A percentile compares a stretch with the other conserved stretches of the same genome.
These are phyloP conservation scores for Glycine soja DNA, from an alignment of 306 rosid species.

Conservation along the genomic window DNA sequence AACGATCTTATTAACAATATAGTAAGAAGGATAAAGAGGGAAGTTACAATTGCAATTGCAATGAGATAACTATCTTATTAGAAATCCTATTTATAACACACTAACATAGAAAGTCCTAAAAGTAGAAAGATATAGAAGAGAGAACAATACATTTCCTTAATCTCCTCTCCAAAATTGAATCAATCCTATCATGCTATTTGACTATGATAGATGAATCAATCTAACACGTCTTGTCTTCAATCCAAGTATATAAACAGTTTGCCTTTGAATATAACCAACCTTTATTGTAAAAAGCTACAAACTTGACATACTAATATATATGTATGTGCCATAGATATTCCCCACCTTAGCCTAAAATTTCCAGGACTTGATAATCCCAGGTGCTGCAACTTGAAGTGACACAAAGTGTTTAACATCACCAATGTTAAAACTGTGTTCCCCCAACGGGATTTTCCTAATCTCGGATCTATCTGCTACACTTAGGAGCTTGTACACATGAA, in stretches of 20 bases:
- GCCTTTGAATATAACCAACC: too few relatives aligned
- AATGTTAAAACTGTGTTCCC: conserved; percentile 66
- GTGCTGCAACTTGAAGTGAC: conserved; percentile 64
- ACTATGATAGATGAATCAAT: conserved; percentile 20
- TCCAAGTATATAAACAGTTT: conserved; percentile 37
- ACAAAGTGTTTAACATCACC: conserved; percentile 66
- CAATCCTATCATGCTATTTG: conserved; percentile 2
- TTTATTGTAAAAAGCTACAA: too few relatives aligned
- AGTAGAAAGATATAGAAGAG: not conserved
- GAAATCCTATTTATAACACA: too few relatives aligned
- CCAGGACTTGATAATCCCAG: conserved; percentile 70
- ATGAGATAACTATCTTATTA: too few relatives aligned
- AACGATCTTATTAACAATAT: conserved; percentile 34
- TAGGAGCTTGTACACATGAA: conserved; percentile 80
- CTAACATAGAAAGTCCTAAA: too few relatives aligned
- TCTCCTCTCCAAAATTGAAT: conserved; percentile 18
- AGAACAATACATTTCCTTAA: not conserved
- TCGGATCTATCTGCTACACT: conserved; percentile 82
- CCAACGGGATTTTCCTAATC: conserved; percentile 79
- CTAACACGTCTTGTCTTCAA: too few relatives aligned
- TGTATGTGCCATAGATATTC: not conserved
- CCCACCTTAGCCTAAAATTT: too few relatives aligned
- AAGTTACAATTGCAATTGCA: not conserved
- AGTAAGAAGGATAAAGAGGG: conserved; percentile 2
- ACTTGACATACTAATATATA: not conserved